These are phyloP conservation scores for Termitomyces sp. DNA, from an alignment of 768 basidiomycete species.

Conservation along the genomic window DNA sequence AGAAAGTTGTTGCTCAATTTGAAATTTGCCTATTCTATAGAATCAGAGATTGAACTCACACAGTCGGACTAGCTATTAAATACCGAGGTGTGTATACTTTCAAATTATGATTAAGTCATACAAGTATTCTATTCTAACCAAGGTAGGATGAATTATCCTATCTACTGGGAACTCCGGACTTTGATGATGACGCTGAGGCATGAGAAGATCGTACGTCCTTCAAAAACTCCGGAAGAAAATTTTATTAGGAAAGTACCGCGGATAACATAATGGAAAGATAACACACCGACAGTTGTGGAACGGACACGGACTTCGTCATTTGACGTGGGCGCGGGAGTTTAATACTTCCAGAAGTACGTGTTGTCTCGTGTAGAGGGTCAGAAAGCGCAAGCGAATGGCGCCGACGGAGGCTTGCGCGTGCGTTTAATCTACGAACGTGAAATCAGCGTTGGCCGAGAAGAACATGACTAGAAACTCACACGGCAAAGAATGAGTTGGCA, in stretches of 20 bases:
- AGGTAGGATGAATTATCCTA: too few species aligned
- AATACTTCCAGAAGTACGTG: background rate
- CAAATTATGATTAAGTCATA: too few species aligned
- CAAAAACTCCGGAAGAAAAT: background rate
- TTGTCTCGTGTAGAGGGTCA: background rate
- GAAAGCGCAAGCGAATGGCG: background rate
- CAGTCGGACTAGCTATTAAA: too few species aligned
- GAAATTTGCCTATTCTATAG: too few species aligned
- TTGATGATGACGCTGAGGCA: background rate
- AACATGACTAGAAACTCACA: background rate
- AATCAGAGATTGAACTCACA: too few species aligned
- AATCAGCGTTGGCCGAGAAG: background rate
- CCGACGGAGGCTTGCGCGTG: conserved; percentile 4
- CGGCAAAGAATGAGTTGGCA: conserved; percentile 9
- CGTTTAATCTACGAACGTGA: background rate
- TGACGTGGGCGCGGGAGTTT: background rate
- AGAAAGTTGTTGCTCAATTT: too few species aligned
- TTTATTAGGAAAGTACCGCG: background rate
- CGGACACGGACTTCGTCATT: background rate
- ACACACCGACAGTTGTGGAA: background rate
- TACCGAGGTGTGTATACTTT: too few species aligned
- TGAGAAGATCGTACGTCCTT: background rate
- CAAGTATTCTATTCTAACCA: too few species aligned
- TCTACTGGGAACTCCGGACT: too few species aligned
- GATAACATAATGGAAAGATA: background rate